Conservation (phyloP, 306 rosid species). For the Psophocarpus tetragonolobus region DNA sequence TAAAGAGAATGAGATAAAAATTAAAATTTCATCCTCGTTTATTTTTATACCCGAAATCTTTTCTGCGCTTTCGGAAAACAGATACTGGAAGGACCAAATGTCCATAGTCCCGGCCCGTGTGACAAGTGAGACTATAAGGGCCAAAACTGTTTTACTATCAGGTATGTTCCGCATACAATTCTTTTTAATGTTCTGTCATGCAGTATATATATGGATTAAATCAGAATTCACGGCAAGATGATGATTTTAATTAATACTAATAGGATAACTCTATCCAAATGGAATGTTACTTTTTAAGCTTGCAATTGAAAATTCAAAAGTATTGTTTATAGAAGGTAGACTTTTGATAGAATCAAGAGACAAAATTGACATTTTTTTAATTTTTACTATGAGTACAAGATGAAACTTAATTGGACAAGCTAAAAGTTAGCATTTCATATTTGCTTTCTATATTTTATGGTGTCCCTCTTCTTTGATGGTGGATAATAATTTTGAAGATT, state of each 20-base stretch:
- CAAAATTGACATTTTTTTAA: not conserved
- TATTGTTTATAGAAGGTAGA: not conserved
- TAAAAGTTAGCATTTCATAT: too few species aligned
- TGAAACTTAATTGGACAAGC: too few species aligned
- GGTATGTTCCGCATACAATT: too few species aligned
- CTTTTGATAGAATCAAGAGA: not conserved
- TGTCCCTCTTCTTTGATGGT: not conserved
- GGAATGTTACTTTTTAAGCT: not conserved
- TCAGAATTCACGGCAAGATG: not conserved
- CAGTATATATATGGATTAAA: not conserved
- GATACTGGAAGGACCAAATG: too few species aligned
- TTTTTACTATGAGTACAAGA: not conserved
- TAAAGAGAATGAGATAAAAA: too few species aligned
- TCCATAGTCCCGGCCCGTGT: too few species aligned
- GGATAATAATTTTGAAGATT: not conserved
- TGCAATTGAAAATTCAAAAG: not conserved
- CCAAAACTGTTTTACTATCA: too few species aligned
- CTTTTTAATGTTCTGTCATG: too few species aligned
- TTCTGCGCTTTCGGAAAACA: too few species aligned
- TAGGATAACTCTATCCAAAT: not conserved
- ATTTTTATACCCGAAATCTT: too few species aligned
- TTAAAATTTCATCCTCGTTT: too few species aligned
- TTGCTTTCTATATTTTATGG: not conserved
- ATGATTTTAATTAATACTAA: not conserved
- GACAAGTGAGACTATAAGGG: too few species aligned